A percentile compares a stretch with the other conserved stretches of the same genome.
Evolutionary conservation across 164 flowering plant genomes (phyloP).

Genomic region (Berberis thunbergii): DNA sequence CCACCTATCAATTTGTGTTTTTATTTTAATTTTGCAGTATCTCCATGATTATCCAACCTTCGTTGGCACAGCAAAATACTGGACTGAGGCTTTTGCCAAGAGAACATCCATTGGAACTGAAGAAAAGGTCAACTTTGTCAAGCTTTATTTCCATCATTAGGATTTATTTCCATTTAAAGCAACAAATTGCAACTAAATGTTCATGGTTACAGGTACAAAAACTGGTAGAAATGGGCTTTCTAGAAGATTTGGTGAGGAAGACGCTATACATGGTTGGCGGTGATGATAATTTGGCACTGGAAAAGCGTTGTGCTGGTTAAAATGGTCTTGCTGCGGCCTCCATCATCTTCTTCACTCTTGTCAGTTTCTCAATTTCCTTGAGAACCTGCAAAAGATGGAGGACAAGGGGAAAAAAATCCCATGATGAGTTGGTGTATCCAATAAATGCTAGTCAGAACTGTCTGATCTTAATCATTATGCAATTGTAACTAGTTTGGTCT

Average conservation of each 20-base stretch:
- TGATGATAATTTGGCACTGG: constrained; percentile 91
- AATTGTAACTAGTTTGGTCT: background rate
- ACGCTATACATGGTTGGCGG: constrained; percentile 64
- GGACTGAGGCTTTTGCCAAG: too few relatives aligned
- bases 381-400: constrained; percentile 29
- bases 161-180: too few relatives aligned
- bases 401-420: background rate
- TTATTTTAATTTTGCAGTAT: too few relatives aligned
- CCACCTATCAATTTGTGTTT: too few relatives aligned
- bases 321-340: constrained; percentile 56
- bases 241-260: constrained; percentile 58
- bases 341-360: constrained; percentile 67
- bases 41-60: too few relatives aligned
- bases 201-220: constrained; percentile 53
- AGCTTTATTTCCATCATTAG: too few relatives aligned
- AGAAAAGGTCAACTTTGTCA: too few relatives aligned
- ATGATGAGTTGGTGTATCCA: background rate
- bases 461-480: background rate
- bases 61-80: too few relatives aligned
- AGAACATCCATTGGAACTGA: too few relatives aligned
- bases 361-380: constrained; percentile 48
- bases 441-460: background rate
- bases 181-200: background rate
- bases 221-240: constrained; percentile 87
- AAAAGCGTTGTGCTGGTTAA: constrained; percentile 72